Evolutionary conservation across 2,329 filamentous ascomycete genomes (phyloP).

Genomic region (Cordyceps cateniannulata): DNA sequence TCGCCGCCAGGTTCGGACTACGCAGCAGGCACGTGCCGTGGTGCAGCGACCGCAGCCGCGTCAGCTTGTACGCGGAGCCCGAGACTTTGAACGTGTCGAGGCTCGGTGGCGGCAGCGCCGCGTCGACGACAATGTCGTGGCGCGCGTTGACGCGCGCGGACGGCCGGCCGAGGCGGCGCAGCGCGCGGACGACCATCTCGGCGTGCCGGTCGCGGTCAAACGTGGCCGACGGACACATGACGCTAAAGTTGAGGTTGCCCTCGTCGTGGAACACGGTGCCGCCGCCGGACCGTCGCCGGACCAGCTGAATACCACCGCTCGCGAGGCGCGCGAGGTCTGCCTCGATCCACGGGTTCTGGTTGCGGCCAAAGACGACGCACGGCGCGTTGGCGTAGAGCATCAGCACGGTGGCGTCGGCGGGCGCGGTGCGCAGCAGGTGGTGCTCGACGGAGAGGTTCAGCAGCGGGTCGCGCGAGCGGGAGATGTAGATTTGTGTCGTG

Average conservation of each 20-base stretch:
- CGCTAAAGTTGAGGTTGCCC: slow-evolving; percentile 92
- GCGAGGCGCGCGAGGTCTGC: slow-evolving; percentile 63
- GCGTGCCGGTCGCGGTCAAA: slow-evolving; percentile 87
- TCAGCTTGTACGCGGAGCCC: slow-evolving; percentile 93
- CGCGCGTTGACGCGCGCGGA: slow-evolving; percentile 74
- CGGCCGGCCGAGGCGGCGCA: slow-evolving; percentile 52
- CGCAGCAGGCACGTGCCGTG: slow-evolving; percentile 85
- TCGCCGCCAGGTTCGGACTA: slow-evolving; percentile 64
- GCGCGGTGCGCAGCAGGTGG: slow-evolving; percentile 70
- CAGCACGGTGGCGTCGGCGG: slow-evolving; percentile 66
- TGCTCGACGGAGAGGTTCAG: slow-evolving; percentile 94
- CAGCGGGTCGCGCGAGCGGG: slow-evolving; percentile 65
- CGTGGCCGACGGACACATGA: slow-evolving; percentile 68
- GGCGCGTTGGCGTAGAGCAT: slow-evolving; percentile 86
- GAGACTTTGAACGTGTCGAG: slow-evolving; percentile 66
- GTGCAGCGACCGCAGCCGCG: slow-evolving; percentile 71
- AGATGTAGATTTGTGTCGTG: slow-evolving; percentile 63
- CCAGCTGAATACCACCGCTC: slow-evolving; percentile 44
- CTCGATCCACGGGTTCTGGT: slow-evolving; percentile 97
- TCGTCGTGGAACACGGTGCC: slow-evolving; percentile 91
- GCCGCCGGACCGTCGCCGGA: slow-evolving; percentile 80
- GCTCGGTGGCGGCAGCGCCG: too few relatives aligned
- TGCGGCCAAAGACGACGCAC: slow-evolving; percentile 85
- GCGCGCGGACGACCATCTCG: slow-evolving; percentile 83
- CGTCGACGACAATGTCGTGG: slow-evolving; percentile 82